Percentiles rank a stretch among this genome's conserved stretches.
phyloP scores from a whole-genome alignment of 1,284 basidiomycete genomes.

The Boletus semigastroideus region DNA sequence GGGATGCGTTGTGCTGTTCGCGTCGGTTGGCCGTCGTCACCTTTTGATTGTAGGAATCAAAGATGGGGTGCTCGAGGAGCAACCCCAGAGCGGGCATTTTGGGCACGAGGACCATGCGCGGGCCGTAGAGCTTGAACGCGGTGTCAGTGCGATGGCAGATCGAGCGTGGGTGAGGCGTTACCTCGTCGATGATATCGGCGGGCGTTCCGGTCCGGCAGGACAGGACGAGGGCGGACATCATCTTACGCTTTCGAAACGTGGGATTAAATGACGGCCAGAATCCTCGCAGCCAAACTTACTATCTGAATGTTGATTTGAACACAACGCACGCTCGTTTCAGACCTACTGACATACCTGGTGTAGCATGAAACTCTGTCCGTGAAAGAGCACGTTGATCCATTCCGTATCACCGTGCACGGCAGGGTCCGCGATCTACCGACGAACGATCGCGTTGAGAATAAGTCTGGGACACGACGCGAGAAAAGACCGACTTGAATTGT shows the following conservation, averaged over 20 bases:
- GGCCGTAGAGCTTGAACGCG: slow-evolving; percentile 60
- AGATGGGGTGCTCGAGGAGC: slow-evolving; percentile 91
- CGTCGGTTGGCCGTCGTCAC: slow-evolving; percentile 59
- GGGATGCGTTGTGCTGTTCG: slow-evolving; percentile 46
- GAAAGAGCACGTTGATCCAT: slow-evolving; percentile 92
- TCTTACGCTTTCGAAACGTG: slow-evolving; percentile 77
- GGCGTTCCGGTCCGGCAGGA: slow-evolving; percentile 77
- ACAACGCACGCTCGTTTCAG: slow-evolving; percentile 1
- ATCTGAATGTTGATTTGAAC: slow-evolving; percentile 17
- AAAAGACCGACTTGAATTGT: slow-evolving; percentile 66
- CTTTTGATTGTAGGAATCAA: slow-evolving; percentile 74
- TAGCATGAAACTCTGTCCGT: slow-evolving; percentile 99
- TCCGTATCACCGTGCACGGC: slow-evolving; percentile 88
- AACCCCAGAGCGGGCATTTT: slow-evolving; percentile 97
- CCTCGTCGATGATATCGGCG: slow-evolving; percentile 69
- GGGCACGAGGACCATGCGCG: slow-evolving; percentile 83
- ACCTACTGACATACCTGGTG: slow-evolving; percentile 68
- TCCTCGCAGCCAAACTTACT: slow-evolving; percentile 14
- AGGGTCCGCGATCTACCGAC: slow-evolving; percentile 68
- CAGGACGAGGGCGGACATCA: slow-evolving; percentile 89
- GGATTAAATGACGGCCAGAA: slow-evolving; percentile 4
- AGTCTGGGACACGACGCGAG: not conserved
- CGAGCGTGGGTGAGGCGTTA: slow-evolving; percentile 25
- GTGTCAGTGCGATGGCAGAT: not conserved
- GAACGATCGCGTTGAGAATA: not conserved